Evolutionary conservation across 805 yeast genomes (phyloP).

Genomic region (Candida nanaspora): DNA sequence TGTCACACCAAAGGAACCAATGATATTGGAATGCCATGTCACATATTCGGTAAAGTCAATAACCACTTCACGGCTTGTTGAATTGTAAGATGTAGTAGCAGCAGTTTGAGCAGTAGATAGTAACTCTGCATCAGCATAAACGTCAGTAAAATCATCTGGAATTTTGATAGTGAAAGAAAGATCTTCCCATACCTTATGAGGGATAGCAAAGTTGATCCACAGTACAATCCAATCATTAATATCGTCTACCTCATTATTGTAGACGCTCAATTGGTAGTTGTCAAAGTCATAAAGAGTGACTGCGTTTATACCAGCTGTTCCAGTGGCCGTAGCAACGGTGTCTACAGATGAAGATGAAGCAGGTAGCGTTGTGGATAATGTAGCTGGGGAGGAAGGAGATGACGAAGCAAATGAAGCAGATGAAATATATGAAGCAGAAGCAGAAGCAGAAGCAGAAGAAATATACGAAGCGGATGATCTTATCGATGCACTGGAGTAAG

Average conservation of each 20-base stretch:
- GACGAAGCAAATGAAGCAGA: neutral
- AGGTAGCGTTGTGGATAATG: neutral
- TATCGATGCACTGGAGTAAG: too few relatives aligned
- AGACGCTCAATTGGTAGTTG: neutral
- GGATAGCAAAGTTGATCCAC: neutral
- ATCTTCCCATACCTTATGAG: neutral
- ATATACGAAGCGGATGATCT: too few relatives aligned
- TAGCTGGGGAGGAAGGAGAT: neutral
- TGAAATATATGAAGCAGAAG: neutral
- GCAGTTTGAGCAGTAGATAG: neutral
- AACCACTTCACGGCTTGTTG: neutral
- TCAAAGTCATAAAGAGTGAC: neutral
- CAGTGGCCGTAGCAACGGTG: neutral
- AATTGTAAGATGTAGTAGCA: neutral
- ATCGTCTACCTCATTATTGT: neutral
- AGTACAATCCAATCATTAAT: constrained; percentile 1
- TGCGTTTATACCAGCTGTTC: neutral
- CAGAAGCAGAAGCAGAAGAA: neutral
- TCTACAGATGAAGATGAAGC: neutral
- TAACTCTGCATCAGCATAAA: neutral
- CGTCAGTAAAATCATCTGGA: constrained; percentile 2
- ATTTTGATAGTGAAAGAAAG: neutral
- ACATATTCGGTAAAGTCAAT: neutral
- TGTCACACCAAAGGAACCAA: neutral
- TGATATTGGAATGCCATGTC: neutral